Conservation (phyloP, 148 eudicot genomes). For the Gaultheria prostrata region DNA sequence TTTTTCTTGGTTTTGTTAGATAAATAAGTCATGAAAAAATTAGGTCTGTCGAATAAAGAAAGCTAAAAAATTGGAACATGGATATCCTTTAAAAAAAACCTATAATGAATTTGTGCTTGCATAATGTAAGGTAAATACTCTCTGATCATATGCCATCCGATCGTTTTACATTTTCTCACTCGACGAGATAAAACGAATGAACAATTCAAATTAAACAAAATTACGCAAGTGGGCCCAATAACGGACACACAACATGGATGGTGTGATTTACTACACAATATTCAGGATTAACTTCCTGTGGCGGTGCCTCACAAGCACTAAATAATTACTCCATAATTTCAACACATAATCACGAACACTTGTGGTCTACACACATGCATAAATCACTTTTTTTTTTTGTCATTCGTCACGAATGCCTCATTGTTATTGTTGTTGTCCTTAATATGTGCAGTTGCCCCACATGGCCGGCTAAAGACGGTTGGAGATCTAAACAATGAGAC, state of each 20-base stretch:
- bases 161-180: neutral
- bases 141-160: neutral
- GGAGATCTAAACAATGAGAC: neutral
- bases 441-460: neutral
- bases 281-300: neutral
- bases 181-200: neutral
- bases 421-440: neutral
- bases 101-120: neutral
- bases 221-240: neutral
- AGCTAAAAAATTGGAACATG: neutral
- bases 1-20: neutral
- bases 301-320: neutral
- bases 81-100: neutral
- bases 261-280: neutral
- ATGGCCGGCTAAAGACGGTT: neutral
- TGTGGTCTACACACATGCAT: neutral
- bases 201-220: neutral
- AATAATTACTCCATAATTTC: neutral
- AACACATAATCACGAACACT: neutral
- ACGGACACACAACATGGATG: neutral
- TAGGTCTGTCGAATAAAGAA: neutral
- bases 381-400: too few relatives aligned
- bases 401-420: too few relatives aligned
- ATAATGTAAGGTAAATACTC: neutral
- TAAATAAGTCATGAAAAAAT: neutral